Evolutionary conservation across 805 yeast genomes (phyloP).

Genomic region (Cyberlindnera nakhonratchasimensis): DNA sequence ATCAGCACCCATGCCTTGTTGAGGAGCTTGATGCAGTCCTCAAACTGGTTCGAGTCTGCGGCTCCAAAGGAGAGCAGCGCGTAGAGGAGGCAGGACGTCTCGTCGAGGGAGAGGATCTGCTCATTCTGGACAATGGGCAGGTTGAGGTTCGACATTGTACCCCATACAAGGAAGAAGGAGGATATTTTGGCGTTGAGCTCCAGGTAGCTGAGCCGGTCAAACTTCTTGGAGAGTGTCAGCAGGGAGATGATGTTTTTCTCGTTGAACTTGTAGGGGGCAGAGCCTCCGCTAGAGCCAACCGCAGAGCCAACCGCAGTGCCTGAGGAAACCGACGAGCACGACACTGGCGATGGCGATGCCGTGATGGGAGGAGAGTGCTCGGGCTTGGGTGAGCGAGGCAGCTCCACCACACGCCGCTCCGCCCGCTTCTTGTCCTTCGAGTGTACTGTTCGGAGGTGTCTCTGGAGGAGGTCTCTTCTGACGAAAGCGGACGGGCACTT

Average conservation of each 20-base stretch:
- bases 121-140: conserved; percentile 26
- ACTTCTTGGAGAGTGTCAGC: conserved; percentile 31
- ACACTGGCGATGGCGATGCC: not conserved
- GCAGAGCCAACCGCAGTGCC: too few relatives aligned
- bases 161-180: conserved; percentile 23
- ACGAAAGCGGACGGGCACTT: conserved; percentile 72
- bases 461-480: conserved; percentile 68
- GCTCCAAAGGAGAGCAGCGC: conserved; percentile 46
- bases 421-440: conserved; percentile 25
- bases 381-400: too few relatives aligned
- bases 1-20: conserved; percentile 43
- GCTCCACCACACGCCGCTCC: too few relatives aligned
- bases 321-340: not conserved
- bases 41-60: conserved; percentile 32
- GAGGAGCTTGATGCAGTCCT: conserved; percentile 37
- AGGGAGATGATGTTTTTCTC: conserved; percentile 34
- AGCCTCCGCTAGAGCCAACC: conserved; percentile 2
- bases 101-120: conserved; percentile 19
- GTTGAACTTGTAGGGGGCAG: conserved; percentile 14
- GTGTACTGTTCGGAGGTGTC: conserved; percentile 80
- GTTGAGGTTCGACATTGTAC: conserved; percentile 29
- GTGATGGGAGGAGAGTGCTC: not conserved
- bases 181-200: conserved; percentile 22
- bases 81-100: conserved; percentile 40
- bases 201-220: conserved; percentile 7